Evolutionary conservation across 805 yeast species (phyloP), one percentile per base, ranked within the genome.

Genomic region (Starmera quercuum): DNA sequence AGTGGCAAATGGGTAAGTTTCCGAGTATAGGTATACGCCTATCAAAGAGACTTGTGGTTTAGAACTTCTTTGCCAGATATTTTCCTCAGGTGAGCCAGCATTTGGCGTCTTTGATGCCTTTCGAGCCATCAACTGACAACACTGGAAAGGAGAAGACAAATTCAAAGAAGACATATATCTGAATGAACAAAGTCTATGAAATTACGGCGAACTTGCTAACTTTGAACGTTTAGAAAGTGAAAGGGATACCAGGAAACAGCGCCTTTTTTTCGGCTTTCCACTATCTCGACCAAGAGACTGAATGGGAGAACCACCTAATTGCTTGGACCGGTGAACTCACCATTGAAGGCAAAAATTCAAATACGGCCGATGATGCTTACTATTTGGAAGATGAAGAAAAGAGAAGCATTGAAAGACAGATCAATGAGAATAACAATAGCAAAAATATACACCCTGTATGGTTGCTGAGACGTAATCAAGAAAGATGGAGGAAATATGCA

Each of bases 261-360:
- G 94, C 97, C 0, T 61, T 90, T 24, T 79, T 82, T 49, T 78
- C 95, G 4, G 76, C 94, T 13, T 72, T 83, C 39, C 68, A 71
- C 39, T 78, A 73, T 49, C 60, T 87, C 33, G 67, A 64, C 32
- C 72, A 72, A 36, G 74, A 76, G 30, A 72, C 88, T 0, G 72
- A 77, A 16, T 90, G 96, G 92, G 95, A 87, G 41, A 79, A 88
- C 30, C 84, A 86, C 44, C 61, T 85, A 32, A 77, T 92, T 33
- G 97, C 86, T 2, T 92, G 98, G 98, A 83, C 97, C 0, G 98
- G 98, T 30, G 97, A 87, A 56, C 65, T 92, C 40, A 41, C 37
- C 26, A 45, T 44, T 26, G 30, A 39, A 18, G 41, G 39, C 36
- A 44, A 39, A 32, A 36, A 29, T 10, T 31, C 35, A 9, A 13